Base-by-base conservation (phyloP, 306 rosid species). In the Pyrus pyrifolia region DNA sequence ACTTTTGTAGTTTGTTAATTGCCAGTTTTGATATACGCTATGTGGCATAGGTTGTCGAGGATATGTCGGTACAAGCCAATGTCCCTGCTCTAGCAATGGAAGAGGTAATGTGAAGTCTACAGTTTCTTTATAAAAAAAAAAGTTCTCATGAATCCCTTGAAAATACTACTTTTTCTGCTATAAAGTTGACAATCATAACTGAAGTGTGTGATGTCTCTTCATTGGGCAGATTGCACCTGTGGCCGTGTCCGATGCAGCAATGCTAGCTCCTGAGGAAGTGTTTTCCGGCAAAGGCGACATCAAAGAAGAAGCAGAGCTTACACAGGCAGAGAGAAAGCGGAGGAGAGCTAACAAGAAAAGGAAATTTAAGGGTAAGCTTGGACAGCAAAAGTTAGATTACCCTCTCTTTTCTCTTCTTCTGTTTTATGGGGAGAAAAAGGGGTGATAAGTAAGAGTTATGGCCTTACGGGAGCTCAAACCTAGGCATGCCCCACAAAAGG, bases 201-300 rank as follows among this genome's bases (percentile, higher is more conserved):
- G 23, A 77, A 21, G 27, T 22, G 25, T 73, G 73, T 77, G 58
- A 70, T 77, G 62, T 83, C 74, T 81, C 78, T 79, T 83, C 75
- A 31, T 15, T 89, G 76, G 22, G 44, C 81, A 96, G 99, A 84
- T 92, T 89, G 99, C 99, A 61, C 98, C 99, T 11, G 81, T 89
- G 81, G 97, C 97, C 14, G 88, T 95, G 79, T 95, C 99, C n/a
- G 99, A 91, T 76, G 98, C 97, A 52, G 96, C 97, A 61, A 90
- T 96, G 98, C 88, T 96, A 79, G 99, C 98, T 76, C 99, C 99
- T 35, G 97, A 96, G 87, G 99, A 90, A 89, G 90, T 96, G 72
- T 96, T 96, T 69, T 53, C 88, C 10, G 99, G 99, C 45, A 96
- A 92, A 87, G 99, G 99, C 71, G 93, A 89, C 72, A 74, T 96